Evolutionary conservation across 768 basidiomycete species (phyloP).

Genomic region (Mycena chlorophos): DNA sequence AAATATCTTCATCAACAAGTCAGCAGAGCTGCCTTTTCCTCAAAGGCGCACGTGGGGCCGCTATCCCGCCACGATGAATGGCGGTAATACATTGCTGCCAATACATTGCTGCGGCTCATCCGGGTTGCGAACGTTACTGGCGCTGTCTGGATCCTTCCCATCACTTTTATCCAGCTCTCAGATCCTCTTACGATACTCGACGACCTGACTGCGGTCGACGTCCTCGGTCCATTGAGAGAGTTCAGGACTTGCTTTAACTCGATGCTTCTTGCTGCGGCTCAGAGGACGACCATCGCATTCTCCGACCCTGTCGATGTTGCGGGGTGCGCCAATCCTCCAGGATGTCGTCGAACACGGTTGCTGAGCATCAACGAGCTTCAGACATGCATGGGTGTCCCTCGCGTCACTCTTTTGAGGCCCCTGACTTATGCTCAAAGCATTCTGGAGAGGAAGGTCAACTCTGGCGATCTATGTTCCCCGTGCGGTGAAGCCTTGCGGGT

Average conservation of each 20-base stretch:
- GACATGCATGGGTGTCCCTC: neutral
- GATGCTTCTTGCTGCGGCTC: neutral
- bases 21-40: neutral
- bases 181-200: neutral
- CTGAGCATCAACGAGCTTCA: neutral
- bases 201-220: neutral
- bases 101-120: neutral
- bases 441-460: neutral
- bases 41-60: neutral
- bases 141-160: neutral
- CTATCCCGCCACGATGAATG: neutral
- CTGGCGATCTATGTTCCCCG: neutral
- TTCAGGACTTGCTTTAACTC: neutral
- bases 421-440: neutral
- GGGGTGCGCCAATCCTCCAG: neutral
- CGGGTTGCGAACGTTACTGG: neutral
- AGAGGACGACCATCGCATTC: neutral
- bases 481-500: neutral
- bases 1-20: neutral
- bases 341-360: neutral
- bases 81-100: neutral
- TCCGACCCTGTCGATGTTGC: neutral
- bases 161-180: neutral
- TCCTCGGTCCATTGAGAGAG: neutral
- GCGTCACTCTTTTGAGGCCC: neutral